phyloP scores from a whole-genome alignment of 2,329 filamentous ascomycete species.

The Arthroderma sp. region DNA sequence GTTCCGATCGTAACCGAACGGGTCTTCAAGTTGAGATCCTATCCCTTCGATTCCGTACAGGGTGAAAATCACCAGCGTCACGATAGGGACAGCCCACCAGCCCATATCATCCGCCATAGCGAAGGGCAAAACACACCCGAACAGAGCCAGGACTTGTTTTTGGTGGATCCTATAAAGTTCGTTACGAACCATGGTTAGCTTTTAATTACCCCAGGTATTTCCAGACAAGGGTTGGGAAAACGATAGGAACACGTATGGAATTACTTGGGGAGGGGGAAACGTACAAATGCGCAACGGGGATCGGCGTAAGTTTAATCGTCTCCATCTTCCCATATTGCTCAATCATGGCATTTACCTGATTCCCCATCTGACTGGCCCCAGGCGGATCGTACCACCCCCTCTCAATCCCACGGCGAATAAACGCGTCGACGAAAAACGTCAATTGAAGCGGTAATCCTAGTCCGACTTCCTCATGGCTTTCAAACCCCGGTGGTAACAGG shows the following conservation, averaged over 20 bases:
- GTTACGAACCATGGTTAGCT: background rate
- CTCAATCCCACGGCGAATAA: slow-evolving; percentile 43
- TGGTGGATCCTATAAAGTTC: slow-evolving; percentile 43
- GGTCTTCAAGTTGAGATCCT: slow-evolving; percentile 50
- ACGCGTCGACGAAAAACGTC: slow-evolving; percentile 46
- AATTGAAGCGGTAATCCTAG: slow-evolving; percentile 48
- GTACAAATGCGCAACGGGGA: slow-evolving; percentile 48
- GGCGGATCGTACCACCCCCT: slow-evolving; percentile 48
- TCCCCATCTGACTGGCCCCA: slow-evolving; percentile 44
- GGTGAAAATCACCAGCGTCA: slow-evolving; percentile 48
- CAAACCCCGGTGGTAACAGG: slow-evolving; percentile 37
- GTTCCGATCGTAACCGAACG: slow-evolving; percentile 52
- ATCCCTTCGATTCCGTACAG: slow-evolving; percentile 53
- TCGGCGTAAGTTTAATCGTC: slow-evolving; percentile 50
- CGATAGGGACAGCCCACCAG: slow-evolving; percentile 49
- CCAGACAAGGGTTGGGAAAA: background rate
- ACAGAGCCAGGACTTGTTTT: slow-evolving; percentile 50
- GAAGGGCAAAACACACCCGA: slow-evolving; percentile 48
- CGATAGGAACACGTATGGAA: background rate
- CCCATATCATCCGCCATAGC: slow-evolving; percentile 50
- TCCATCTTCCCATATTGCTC: slow-evolving; percentile 52
- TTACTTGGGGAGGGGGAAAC: slow-evolving; percentile 3
- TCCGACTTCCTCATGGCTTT: slow-evolving; percentile 45
- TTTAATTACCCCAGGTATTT: background rate
- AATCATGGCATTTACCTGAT: slow-evolving; percentile 43